phyloP scores from a whole-genome alignment of 345 rosid species.

The Crucihimalaya himalaica region DNA sequence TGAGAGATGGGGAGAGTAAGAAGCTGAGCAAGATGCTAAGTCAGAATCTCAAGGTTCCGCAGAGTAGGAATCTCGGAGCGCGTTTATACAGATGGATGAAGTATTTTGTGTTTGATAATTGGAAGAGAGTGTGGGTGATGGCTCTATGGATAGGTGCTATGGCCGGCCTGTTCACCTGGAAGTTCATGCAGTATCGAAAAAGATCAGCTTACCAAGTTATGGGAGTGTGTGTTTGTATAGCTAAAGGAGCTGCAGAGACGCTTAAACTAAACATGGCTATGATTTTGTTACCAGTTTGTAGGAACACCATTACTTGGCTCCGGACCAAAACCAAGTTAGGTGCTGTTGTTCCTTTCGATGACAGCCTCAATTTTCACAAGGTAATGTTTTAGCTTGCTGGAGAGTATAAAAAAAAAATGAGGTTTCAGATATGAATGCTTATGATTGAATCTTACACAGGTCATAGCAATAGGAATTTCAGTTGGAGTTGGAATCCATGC shows the following conservation, averaged over 20 bases:
- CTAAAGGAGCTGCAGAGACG: slow-evolving; percentile 85
- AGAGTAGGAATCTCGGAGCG: slow-evolving; percentile 46
- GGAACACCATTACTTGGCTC: slow-evolving; percentile 83
- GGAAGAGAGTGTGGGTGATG: slow-evolving; percentile 81
- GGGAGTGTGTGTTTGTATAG: slow-evolving; percentile 67
- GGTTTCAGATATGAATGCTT: slow-evolving; percentile 8
- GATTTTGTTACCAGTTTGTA: slow-evolving; percentile 70
- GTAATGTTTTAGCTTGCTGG: slow-evolving; percentile 35
- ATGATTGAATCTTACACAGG: slow-evolving; percentile 42
- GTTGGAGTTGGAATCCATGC: slow-evolving; percentile 67
- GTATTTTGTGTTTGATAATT: slow-evolving; percentile 66
- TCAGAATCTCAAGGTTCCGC: slow-evolving; percentile 61
- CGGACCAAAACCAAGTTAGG: slow-evolving; percentile 65
- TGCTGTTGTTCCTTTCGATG: slow-evolving; percentile 70
- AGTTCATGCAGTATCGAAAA: slow-evolving; percentile 51
- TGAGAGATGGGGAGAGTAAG: slow-evolving; percentile 53
- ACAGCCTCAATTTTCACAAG: slow-evolving; percentile 85
- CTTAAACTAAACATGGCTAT: slow-evolving; percentile 82
- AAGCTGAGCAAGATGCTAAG: slow-evolving; percentile 66
- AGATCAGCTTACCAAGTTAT: slow-evolving; percentile 61
- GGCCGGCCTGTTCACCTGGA: slow-evolving; percentile 67
- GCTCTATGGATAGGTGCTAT: slow-evolving; percentile 61
- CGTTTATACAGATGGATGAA: slow-evolving; percentile 42
- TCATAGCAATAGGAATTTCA: slow-evolving; percentile 65
- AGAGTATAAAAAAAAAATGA: not conserved